Base-by-base conservation (phyloP, 1,139 yeast species). In the Yamadazyma mexicana region DNA sequence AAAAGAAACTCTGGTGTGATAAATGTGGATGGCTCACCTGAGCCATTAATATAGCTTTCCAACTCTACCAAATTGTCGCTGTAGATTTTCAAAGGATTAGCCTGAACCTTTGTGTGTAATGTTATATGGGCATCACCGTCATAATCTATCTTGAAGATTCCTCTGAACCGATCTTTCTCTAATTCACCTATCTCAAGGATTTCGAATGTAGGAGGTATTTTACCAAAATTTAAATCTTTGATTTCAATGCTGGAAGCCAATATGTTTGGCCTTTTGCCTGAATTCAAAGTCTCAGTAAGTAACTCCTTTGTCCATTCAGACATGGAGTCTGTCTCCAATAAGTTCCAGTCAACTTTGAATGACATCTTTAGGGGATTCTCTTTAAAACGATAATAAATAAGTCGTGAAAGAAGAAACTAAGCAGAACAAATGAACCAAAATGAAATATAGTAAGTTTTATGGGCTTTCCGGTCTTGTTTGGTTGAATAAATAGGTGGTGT, bases 171-270 rank as follows among this genome's bases (percentile, higher is more conserved):
- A 59, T 87, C 95, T 25, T 71, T 75, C 10, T 84, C 95, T 35
- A 88, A 64, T 57, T 87, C 96, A 2, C 96, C 96, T 48, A 87
- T 84, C 56, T 87, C 96, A 44, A 87, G 66, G 30, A 88, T 84
- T 60, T 87, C 96, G 48, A 87, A 79, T 41, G 74, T 73, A 0
- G 96, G 96, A 1, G 95, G 83, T 39, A 75, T 74, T 41, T 81
- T 76, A 7, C 96, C 96, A 62, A 88, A 82, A 50, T 83, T 77
- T 35, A 88, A 72, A 49, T 87, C 92, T 44, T 82, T 76, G 42
- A 88, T 88, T 36, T 70, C 67, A 46, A 88, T 87, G 39, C 76
- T 77, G 28, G 88, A 87, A 18, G 89, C 91, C 24, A 88, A 67
- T 14, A 87, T 83, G 38, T 79, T 79, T 7, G 96, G 95, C 31